Conservation (phyloP, 768 basidiomycete genomes). For the Termitomyces sp. region DNA sequence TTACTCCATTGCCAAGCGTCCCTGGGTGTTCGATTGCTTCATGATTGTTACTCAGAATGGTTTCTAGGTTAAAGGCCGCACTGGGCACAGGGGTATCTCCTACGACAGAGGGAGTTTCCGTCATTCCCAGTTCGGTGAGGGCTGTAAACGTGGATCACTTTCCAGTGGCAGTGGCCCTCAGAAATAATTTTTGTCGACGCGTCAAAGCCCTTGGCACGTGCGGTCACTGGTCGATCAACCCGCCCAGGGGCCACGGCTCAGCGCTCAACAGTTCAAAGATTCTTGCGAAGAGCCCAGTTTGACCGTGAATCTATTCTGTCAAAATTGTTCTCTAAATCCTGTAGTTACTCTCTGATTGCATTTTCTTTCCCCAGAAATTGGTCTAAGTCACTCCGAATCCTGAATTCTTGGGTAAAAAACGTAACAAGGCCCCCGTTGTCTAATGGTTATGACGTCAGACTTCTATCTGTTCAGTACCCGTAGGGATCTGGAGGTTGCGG, state of each 20-base stretch:
- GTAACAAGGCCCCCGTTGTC: constrained; percentile 65
- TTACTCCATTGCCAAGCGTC: constrained; percentile 19
- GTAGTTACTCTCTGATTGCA: not conserved
- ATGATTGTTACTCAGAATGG: constrained; percentile 62
- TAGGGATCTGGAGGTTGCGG: constrained; percentile 73
- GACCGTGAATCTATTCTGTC: not conserved
- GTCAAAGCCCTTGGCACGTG: constrained; percentile 11
- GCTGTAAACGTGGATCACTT: constrained; percentile 4
- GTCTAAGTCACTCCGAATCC: not conserved
- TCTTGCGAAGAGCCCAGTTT: not conserved
- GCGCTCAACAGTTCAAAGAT: not conserved
- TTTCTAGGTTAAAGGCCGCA: constrained; percentile 54
- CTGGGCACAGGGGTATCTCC: constrained; percentile 4
- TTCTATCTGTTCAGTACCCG: constrained; percentile 40
- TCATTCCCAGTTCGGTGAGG: constrained; percentile 2
- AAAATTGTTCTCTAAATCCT: too few relatives aligned
- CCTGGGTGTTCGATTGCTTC: constrained; percentile 57
- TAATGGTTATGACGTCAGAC: constrained; percentile 92
- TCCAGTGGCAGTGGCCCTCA: not conserved
- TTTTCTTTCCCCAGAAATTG: too few relatives aligned
- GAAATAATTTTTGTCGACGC: constrained; percentile 8
- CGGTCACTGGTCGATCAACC: not conserved
- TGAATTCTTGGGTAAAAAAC: accelerated
- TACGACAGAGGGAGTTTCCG: constrained; percentile 1
- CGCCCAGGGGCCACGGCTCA: too few relatives aligned